phyloP scores from a whole-genome alignment of 2,329 filamentous ascomycete species.

The Pseudogymnoascus sp. region DNA sequence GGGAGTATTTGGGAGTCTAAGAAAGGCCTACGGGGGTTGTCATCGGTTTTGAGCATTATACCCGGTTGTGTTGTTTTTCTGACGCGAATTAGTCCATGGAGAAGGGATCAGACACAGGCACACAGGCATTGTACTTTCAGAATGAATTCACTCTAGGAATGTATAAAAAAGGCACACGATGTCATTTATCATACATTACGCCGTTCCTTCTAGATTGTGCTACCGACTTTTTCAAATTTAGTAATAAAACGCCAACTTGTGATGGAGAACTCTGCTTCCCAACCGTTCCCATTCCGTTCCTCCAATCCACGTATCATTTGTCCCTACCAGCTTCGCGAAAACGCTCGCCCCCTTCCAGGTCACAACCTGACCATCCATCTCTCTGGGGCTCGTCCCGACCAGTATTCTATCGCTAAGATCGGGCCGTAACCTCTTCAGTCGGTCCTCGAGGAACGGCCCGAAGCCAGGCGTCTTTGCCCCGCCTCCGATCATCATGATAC shows the following conservation, averaged over 20 bases:
- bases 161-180: background rate
- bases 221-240: slow-evolving; percentile 12
- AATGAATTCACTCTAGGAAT: background rate
- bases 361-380: slow-evolving; percentile 95
- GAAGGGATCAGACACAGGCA: background rate
- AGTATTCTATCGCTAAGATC: slow-evolving; percentile 53
- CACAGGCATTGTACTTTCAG: background rate
- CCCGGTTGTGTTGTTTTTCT: background rate
- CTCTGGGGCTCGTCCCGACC: slow-evolving; percentile 66
- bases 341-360: slow-evolving; percentile 97
- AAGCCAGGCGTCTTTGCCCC: slow-evolving; percentile 75
- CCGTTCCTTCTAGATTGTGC: background rate
- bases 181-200: slow-evolving; percentile 7
- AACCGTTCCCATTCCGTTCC: slow-evolving; percentile 80
- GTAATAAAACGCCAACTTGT: slow-evolving; percentile 51
- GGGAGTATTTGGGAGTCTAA: background rate
- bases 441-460: slow-evolving; percentile 73
- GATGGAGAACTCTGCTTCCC: slow-evolving; percentile 71
- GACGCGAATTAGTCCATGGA: background rate
- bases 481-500: slow-evolving; percentile 85
- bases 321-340: slow-evolving; percentile 75
- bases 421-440: slow-evolving; percentile 58
- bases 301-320: slow-evolving; percentile 94
- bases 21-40: background rate
- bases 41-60: background rate